A percentile compares a stretch with the other conserved stretches of the same genome.
Evolutionary conservation across 306 rosid genomes (phyloP).

Genomic region (Betula pendula): DNA sequence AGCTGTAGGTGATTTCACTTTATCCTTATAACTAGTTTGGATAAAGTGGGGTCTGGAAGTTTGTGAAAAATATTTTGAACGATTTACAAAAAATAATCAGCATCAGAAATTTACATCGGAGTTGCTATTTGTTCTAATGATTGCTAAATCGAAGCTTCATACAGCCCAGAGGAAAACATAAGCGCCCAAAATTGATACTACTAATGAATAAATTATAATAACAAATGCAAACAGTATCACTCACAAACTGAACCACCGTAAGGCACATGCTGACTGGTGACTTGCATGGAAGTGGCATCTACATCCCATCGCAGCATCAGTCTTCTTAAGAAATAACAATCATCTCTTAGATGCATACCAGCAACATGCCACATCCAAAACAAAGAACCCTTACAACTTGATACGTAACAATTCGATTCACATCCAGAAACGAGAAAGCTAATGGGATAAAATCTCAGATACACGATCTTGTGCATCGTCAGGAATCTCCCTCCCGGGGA

Average conservation of each 20-base stretch:
- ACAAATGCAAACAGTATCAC: background rate
- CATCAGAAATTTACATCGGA: slow-evolving; percentile 38
- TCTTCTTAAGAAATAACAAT: slow-evolving; percentile 26
- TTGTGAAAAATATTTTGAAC: slow-evolving; percentile 17
- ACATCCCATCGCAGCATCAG: slow-evolving; percentile 35
- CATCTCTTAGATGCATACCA: slow-evolving; percentile 22
- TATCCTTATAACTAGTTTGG: background rate
- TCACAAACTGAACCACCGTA: slow-evolving; percentile 5
- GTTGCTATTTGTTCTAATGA: slow-evolving; percentile 28
- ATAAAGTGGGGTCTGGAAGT: background rate
- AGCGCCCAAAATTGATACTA: slow-evolving; percentile 48
- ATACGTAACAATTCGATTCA: slow-evolving; percentile 11
- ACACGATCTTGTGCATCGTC: slow-evolving; percentile 73
- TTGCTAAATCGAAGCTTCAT: slow-evolving; percentile 20
- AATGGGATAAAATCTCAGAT: slow-evolving; percentile 59
- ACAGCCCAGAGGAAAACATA: slow-evolving; percentile 14
- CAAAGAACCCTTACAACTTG: slow-evolving; percentile 11
- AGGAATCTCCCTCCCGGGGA: slow-evolving; percentile 91
- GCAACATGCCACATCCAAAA: slow-evolving; percentile 21
- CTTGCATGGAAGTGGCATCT: slow-evolving; percentile 21
- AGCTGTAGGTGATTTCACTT: no score
- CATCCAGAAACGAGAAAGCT: slow-evolving; percentile 35
- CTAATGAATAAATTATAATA: slow-evolving; percentile 41
- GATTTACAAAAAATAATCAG: slow-evolving; percentile 30
- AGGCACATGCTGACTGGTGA: slow-evolving; percentile 14